A percentile compares a stretch with the other conserved stretches of the same genome.
Conservation (phyloP, 148 eudicot genomes). For the Heliosperma pusillum region DNA sequence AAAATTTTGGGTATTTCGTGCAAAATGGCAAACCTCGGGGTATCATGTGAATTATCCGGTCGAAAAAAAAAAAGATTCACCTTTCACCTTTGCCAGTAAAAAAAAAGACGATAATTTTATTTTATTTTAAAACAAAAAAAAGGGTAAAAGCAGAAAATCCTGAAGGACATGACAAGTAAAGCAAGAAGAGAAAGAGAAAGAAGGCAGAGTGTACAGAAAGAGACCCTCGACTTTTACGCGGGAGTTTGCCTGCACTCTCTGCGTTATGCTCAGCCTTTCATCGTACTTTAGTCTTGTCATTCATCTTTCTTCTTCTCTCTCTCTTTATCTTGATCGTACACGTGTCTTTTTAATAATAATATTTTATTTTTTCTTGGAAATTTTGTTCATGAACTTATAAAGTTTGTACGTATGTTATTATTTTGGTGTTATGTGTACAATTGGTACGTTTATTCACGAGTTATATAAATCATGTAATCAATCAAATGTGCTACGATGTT, state of each 20-base stretch:
- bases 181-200: neutral
- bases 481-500: neutral
- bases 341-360: too few relatives aligned
- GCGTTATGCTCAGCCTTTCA: slow-evolving; percentile 30
- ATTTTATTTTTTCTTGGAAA: too few relatives aligned
- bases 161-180: slow-evolving; percentile 17
- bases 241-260: slow-evolving; percentile 24
- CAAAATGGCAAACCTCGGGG: too few relatives aligned
- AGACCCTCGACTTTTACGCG: slow-evolving; percentile 77
- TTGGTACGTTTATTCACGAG: slow-evolving; percentile 3
- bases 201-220: neutral
- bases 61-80: too few relatives aligned
- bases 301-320: slow-evolving; percentile 18
- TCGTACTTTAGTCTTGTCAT: slow-evolving; percentile 61
- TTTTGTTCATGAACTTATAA: neutral
- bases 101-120: too few relatives aligned
- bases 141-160: neutral
- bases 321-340: neutral
- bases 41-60: too few relatives aligned
- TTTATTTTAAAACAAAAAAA: neutral
- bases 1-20: too few relatives aligned
- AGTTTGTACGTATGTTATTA: neutral
- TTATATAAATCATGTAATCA: neutral
- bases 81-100: neutral
- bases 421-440: slow-evolving; percentile 4